Base-by-base conservation (phyloP, 208 protist species). In the Phytomonas francai region DNA sequence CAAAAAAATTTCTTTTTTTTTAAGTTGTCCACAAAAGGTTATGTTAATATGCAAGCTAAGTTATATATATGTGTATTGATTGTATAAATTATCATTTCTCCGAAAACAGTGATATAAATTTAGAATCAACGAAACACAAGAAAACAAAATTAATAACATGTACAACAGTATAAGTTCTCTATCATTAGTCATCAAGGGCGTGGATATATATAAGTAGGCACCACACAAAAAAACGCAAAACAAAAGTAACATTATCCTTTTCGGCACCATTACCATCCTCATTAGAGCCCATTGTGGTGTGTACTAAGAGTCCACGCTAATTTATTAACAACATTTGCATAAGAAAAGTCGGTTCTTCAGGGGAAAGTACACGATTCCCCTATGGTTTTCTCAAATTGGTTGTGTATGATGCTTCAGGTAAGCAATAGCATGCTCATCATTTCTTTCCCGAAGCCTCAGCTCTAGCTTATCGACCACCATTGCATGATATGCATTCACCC, bases 401-500 rank as follows among this genome's bases (percentile, higher is more conserved):
- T 84, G 73, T 3, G 87, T 91, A 78, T 95, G 87, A 63, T 89
- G 74, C 62, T 76, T 67, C 58, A 95, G 67, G 73, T 95, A 95
- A 31, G 39, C 78, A 19, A 91, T 29, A 1, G 87, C 82, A n/a
- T 39, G 51, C 27, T 65, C 76, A 57, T 95, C 89, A 16, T 70
- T 77, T 16, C 69, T 64, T 22, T 56, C 73, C 59, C 73, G 73
- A 36, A 96, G 72, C 3, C 77, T 68, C 31, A 86, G 87, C 54
- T 65, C 63, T 25, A 94, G 64, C 22, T 65, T 66, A 16, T 67
- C 68, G 9, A 71, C 42, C 34, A 95, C 89, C 54, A 66, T 71
- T 45, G 59, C 65, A 74, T 94, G 85, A 77, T 97, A 97, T 12
- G 30, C 77, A 69, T 97, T 81, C 49, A 97, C 80, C 77, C 81